Evolutionary conservation across 257 asterid species (phyloP).

Genomic region (Primulina eburnea): DNA sequence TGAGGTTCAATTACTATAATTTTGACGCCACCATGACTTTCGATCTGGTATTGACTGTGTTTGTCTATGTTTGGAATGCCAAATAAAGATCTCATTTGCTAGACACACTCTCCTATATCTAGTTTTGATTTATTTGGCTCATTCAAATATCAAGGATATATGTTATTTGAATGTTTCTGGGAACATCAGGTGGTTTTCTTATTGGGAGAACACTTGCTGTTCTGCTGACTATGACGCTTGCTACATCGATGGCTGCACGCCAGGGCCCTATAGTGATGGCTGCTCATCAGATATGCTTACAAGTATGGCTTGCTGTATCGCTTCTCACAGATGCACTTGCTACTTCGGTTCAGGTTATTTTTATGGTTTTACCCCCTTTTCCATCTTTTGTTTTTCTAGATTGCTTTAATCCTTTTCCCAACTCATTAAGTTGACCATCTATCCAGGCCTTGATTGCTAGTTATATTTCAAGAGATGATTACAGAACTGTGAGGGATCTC

Average conservation of each 20-base stretch:
- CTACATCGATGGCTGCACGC: slow-evolving; percentile 97
- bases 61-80: background rate
- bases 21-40: background rate
- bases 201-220: slow-evolving; percentile 92
- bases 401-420: slow-evolving; percentile 4
- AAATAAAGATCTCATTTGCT: background rate
- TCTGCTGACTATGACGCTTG: slow-evolving; percentile 79
- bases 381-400: slow-evolving; percentile 6
- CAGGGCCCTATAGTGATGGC: slow-evolving; percentile 96
- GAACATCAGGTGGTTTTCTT: slow-evolving; percentile 74
- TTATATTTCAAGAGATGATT: slow-evolving; percentile 67
- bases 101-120: background rate
- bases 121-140: background rate
- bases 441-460: slow-evolving; percentile 79
- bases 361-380: slow-evolving; percentile 10
- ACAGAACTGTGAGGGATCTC: slow-evolving; percentile 59
- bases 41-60: background rate
- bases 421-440: background rate
- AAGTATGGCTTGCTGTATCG: slow-evolving; percentile 94
- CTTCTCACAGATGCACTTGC: slow-evolving; percentile 94
- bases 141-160: background rate
- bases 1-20: background rate
- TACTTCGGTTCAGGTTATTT: slow-evolving; percentile 78
- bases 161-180: slow-evolving; percentile 1
- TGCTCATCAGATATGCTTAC: slow-evolving; percentile 91